Percentiles rank a stretch among this genome's conserved stretches.
Evolutionary conservation across 2,329 filamentous ascomycete species (phyloP).

Genomic region (Penicillium sclerotigenum): DNA sequence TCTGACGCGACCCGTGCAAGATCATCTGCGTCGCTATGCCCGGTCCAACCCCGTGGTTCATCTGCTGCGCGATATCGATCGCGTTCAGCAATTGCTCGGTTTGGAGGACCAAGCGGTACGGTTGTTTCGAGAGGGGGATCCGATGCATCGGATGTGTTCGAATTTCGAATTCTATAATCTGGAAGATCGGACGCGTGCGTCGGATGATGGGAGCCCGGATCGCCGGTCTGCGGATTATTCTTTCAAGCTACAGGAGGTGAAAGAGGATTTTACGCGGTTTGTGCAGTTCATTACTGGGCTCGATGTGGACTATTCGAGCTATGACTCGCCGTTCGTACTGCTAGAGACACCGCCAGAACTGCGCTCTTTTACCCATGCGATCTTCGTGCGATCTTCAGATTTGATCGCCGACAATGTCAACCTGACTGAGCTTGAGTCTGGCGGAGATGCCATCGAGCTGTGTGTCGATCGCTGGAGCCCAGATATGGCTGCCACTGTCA

Average conservation of each 20-base stretch:
- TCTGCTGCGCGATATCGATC: conserved; percentile 41
- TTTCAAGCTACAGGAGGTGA: conserved; percentile 52
- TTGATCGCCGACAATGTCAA: conserved; percentile 38
- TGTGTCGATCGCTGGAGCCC: conserved; percentile 58
- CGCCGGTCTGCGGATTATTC: conserved; percentile 47
- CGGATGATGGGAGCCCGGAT: conserved; percentile 40
- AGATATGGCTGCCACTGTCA: conserved; percentile 50
- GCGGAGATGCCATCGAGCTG: conserved; percentile 59
- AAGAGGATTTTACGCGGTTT: conserved; percentile 60
- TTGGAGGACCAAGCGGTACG: conserved; percentile 44
- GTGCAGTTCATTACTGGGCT: conserved; percentile 57
- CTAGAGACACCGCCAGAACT: conserved; percentile 58
- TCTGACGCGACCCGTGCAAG: conserved; percentile 43
- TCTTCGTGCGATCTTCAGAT: conserved; percentile 39
- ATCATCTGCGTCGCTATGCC: conserved; percentile 39
- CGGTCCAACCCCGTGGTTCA: conserved; percentile 42
- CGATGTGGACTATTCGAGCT: conserved; percentile 50
- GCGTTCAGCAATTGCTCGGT: conserved; percentile 42
- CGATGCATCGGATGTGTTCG: conserved; percentile 47
- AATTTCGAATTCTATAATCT: conserved; percentile 50
- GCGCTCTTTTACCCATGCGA: conserved; percentile 48
- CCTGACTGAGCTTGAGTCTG: conserved; percentile 55
- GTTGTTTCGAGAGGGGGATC: conserved; percentile 45
- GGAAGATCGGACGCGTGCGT: conserved; percentile 41
- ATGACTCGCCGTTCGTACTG: conserved; percentile 60